Conservation (phyloP, 163 green algal species). For the Scenedesmus sp. region DNA sequence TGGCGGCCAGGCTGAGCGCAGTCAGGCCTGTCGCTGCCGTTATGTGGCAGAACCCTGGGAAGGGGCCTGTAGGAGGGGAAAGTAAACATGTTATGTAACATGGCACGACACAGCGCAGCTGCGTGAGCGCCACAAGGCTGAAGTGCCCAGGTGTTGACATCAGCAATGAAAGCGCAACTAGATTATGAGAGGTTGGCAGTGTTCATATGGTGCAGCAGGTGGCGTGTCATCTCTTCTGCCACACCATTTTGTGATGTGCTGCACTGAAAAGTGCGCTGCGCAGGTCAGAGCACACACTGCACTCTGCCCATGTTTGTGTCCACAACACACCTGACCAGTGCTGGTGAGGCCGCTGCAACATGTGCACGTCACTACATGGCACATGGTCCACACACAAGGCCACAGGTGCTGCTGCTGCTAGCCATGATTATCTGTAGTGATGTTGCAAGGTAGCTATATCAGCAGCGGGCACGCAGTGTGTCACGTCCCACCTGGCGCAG, state of each 20-base stretch:
- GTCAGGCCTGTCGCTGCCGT: slow-evolving; percentile 4
- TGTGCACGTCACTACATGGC: too few species aligned
- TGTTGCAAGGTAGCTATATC: background rate
- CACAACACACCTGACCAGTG: too few species aligned
- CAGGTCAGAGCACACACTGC: too few species aligned
- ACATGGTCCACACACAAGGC: background rate
- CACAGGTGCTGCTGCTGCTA: background rate
- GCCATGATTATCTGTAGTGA: background rate
- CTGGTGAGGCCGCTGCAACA: too few species aligned
- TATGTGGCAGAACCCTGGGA: background rate
- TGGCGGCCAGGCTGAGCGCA: background rate
- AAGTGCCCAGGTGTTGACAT: background rate
- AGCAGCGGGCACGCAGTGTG: background rate
- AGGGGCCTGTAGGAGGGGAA: background rate
- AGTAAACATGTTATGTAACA: background rate
- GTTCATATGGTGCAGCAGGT: too few species aligned
- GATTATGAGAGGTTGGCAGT: too few species aligned
- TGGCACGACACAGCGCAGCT: background rate
- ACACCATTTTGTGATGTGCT: too few species aligned
- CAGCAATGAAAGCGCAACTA: too few species aligned
- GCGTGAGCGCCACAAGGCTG: background rate
- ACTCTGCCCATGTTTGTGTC: too few species aligned
- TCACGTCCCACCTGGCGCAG: background rate
- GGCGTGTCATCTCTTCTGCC: too few species aligned
- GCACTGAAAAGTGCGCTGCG: too few species aligned